Conservation (phyloP, 495 filamentous ascomycete species). For the Lineolata rhizophorae region DNA sequence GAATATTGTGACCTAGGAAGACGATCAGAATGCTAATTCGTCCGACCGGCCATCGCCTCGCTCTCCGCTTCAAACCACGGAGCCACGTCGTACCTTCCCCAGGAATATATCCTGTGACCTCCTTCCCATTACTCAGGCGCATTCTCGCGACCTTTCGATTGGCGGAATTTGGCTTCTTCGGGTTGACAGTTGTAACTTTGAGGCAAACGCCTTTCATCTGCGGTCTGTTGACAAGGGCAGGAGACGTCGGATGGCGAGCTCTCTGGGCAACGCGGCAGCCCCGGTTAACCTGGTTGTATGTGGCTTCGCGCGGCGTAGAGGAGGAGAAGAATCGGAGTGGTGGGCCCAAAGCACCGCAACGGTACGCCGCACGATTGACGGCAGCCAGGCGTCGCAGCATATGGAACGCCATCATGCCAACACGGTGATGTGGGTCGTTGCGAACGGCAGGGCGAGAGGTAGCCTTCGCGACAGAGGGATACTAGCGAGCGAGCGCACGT, state of each 20-base stretch:
- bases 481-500: too few species aligned
- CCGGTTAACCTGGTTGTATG: slow-evolving; percentile 27
- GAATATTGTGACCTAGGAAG: slow-evolving; percentile 86
- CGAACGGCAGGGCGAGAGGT: too few species aligned
- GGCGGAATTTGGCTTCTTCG: slow-evolving; percentile 97
- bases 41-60: slow-evolving; percentile 1
- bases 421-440: too few species aligned
- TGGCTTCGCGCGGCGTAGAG: slow-evolving; percentile 9
- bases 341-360: too few species aligned
- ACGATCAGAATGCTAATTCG: too few species aligned
- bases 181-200: slow-evolving; percentile 74
- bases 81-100: slow-evolving; percentile 45
- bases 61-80: background rate
- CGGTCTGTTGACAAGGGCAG: slow-evolving; percentile 55
- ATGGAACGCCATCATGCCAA: too few species aligned
- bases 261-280: slow-evolving; percentile 54
- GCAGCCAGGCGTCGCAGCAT: too few species aligned
- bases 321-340: slow-evolving; percentile 5
- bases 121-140: slow-evolving; percentile 62
- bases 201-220: slow-evolving; percentile 89
- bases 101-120: slow-evolving; percentile 79
- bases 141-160: slow-evolving; percentile 84
- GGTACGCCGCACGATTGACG: too few species aligned
- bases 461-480: too few species aligned
- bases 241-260: slow-evolving; percentile 65